phyloP scores from a whole-genome alignment of 371 early-diverging fungal genomes.

The Rhizopus delemar region DNA sequence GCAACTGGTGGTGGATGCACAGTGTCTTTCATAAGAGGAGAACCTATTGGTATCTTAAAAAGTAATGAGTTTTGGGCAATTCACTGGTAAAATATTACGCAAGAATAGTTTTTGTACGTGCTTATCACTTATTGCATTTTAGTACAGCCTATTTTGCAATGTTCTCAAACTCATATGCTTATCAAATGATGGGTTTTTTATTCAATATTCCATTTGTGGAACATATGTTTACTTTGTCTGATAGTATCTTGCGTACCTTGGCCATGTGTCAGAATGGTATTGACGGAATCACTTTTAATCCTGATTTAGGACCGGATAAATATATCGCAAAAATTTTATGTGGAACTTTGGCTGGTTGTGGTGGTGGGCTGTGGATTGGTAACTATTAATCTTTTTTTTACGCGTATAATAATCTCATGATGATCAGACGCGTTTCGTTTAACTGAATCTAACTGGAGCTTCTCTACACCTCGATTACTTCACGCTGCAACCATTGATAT shows the following conservation, averaged over 20 bases:
- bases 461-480: conserved; percentile 45
- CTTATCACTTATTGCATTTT: conserved; percentile 6
- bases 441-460: conserved; percentile 44
- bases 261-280: conserved; percentile 54
- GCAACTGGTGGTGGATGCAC: conserved; percentile 60
- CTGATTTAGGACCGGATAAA: conserved; percentile 42
- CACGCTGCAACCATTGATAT: conserved; percentile 41
- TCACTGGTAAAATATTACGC: conserved; percentile 34
- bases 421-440: conserved; percentile 45
- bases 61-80: conserved; percentile 46
- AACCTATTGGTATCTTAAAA: conserved; percentile 44
- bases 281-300: conserved; percentile 49
- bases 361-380: conserved; percentile 60
- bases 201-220: conserved; percentile 45
- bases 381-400: conserved; percentile 6
- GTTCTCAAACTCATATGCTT: conserved; percentile 40
- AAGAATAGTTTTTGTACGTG: neutral
- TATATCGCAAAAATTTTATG: conserved; percentile 55
- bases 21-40: conserved; percentile 40
- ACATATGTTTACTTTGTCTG: conserved; percentile 49
- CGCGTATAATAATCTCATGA: too few species aligned
- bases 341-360: conserved; percentile 58
- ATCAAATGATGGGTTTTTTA: conserved; percentile 32
- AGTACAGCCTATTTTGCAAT: conserved; percentile 45
- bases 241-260: conserved; percentile 49